Base-by-base conservation (phyloP, 805 yeast species). In the Lipomyces kockii region DNA sequence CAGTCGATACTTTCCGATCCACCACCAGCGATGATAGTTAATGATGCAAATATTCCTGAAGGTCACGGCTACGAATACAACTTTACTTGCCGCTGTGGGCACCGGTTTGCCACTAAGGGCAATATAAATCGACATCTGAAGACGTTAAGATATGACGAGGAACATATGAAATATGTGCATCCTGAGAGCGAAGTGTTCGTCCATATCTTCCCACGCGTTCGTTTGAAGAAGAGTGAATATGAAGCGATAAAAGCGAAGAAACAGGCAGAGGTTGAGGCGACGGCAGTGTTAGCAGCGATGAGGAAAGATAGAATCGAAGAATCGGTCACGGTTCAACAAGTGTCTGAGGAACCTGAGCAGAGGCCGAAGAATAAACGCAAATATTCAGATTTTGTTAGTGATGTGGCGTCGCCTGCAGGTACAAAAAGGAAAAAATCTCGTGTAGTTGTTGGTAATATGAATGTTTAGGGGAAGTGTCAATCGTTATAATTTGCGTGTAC, bases 41-140 rank as follows among this genome's bases (percentile, higher is more conserved):
- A 43, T 17, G 57, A 14, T 46, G 58, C 20, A 35, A 56, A 43
- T 27, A 35, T 34, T 20, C n/a, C 62, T 11, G 58, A 49, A 6
- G 57, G 43, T 6, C 57, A 61, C 4, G 46, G 54, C 27, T 64
- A 60, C 58, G 61, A 56, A 14, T 54, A 58, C 20, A 57, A 60
- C 6, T 67, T 49, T 32, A 56, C 52, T n/a, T 67, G 71, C 53
- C 43, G 62, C 8, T 67, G 71, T 54, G 71, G 71, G 11, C 66
- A 58, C 43, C 46, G 27, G 25, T 67, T 67, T 51, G 57, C 71
- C 2, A 67, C 68, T 0, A 65, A 67, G 52, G 71, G 71, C 49
- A 67, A 67, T 37, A 62, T 67, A 43, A 66, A 67, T 34, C 62
- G 71, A 20, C 71, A 67, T 52, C 37, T 67, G 27, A 52, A 61